These are phyloP conservation scores for Malus hybrid DNA, from an alignment of 331 rosid genomes.

Conservation along the genomic window DNA sequence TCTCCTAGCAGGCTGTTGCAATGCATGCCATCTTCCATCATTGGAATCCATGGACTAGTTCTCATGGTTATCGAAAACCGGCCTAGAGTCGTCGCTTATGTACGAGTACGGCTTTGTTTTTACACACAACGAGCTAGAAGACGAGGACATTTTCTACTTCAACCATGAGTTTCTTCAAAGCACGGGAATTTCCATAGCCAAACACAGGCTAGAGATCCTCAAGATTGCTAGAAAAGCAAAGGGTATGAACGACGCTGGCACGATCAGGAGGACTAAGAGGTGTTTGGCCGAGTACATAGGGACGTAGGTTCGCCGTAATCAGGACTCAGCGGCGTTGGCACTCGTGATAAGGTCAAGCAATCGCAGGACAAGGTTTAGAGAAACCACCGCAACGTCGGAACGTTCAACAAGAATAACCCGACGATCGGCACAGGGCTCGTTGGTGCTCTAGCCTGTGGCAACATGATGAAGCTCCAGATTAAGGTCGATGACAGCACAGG, in stretches of 20 bases:
- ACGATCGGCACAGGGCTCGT: slow-evolving; percentile 81
- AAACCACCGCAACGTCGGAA: slow-evolving; percentile 79
- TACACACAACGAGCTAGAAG: slow-evolving; percentile 77
- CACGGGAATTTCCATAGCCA: slow-evolving; percentile 93
- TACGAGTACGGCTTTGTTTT: slow-evolving; percentile 77
- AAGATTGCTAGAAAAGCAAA: slow-evolving; percentile 38
- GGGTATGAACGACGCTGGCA: slow-evolving; percentile 13
- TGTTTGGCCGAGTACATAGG: slow-evolving; percentile 38
- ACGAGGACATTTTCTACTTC: slow-evolving; percentile 66
- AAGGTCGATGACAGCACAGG: slow-evolving; percentile 79
- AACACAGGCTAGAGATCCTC: slow-evolving; percentile 34
- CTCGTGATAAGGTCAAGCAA: slow-evolving; percentile 49
- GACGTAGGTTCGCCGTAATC: slow-evolving; percentile 24
- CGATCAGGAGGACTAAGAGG: slow-evolving; percentile 53
- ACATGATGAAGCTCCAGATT: slow-evolving; percentile 92
- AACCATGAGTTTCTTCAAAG: slow-evolving; percentile 93
- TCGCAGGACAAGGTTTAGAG: slow-evolving; percentile 40
- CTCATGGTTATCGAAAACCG: slow-evolving; percentile 78
- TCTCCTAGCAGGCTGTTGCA: too few species aligned
- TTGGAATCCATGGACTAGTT: slow-evolving; percentile 72
- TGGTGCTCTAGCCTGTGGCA: slow-evolving; percentile 92
- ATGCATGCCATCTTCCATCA: not conserved
- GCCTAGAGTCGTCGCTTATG: slow-evolving; percentile 61
- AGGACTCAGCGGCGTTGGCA: slow-evolving; percentile 46
- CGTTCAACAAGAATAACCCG: slow-evolving; percentile 74